These are phyloP conservation scores for Eutrema heterophyllum DNA, from an alignment of 345 rosid genomes.

Conservation along the genomic window DNA sequence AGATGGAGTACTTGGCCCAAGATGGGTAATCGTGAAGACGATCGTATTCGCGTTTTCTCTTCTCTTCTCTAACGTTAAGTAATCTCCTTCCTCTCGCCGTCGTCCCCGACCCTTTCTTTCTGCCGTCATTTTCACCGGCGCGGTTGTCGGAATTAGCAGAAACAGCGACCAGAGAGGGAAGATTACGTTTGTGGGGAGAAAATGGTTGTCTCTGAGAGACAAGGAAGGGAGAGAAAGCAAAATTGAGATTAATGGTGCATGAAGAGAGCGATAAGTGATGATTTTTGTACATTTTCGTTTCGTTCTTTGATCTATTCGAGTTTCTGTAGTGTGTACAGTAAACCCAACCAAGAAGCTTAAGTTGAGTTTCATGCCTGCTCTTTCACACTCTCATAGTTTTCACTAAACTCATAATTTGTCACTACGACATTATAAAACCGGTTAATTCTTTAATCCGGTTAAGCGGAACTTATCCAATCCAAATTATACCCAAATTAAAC, in stretches of 20 bases:
- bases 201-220: slow-evolving; percentile 5
- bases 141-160: slow-evolving; percentile 18
- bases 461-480: too few species aligned
- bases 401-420: not conserved
- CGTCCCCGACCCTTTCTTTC: slow-evolving; percentile 64
- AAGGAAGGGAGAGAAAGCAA: slow-evolving; percentile 7
- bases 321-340: not conserved
- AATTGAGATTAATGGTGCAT: slow-evolving; percentile 4
- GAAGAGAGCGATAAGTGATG: slow-evolving; percentile 4
- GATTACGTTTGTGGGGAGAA: slow-evolving; percentile 5
- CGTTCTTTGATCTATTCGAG: not conserved
- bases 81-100: slow-evolving; percentile 86
- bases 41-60: slow-evolving; percentile 75
- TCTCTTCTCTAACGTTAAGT: slow-evolving; percentile 75
- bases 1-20: slow-evolving; percentile 67
- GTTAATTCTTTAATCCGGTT: not conserved
- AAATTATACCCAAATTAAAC: too few species aligned
- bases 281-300: slow-evolving; percentile 2
- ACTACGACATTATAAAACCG: too few species aligned
- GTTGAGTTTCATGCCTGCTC: not conserved
- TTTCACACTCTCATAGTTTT: not conserved
- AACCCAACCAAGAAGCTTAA: not conserved
- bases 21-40: slow-evolving; percentile 72
- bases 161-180: slow-evolving; percentile 1
- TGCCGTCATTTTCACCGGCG: slow-evolving; percentile 1